Conservation (phyloP, 352 stramenopile species). For the Phytophthora boehmeriae region DNA sequence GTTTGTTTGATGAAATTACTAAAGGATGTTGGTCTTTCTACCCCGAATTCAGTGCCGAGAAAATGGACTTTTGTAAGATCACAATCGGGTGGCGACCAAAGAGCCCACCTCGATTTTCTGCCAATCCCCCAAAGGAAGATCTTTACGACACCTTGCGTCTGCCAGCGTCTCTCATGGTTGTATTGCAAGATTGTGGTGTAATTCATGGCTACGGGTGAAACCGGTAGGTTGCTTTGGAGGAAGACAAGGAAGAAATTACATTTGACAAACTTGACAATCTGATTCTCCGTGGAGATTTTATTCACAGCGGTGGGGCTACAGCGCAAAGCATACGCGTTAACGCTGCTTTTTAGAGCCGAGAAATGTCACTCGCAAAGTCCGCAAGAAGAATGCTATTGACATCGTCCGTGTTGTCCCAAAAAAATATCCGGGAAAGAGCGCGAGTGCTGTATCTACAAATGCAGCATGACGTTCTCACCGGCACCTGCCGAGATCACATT, state of each 20-base stretch:
- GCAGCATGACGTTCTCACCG: background rate
- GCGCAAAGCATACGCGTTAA: background rate
- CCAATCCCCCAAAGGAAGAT: background rate
- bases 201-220: slow-evolving; percentile 11
- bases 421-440: background rate
- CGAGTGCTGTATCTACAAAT: background rate
- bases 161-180: background rate
- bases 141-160: background rate
- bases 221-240: slow-evolving; percentile 1
- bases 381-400: background rate
- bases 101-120: slow-evolving; percentile 2
- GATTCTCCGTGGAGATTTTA: slow-evolving; percentile 4
- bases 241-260: background rate
- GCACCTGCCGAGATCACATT: background rate
- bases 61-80: too few species aligned
- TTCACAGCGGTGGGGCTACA: slow-evolving; percentile 6
- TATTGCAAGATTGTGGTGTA: slow-evolving; percentile 1
- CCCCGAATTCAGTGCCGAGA: too few species aligned
- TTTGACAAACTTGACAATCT: slow-evolving; percentile 4
- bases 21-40: too few species aligned
- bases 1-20: too few species aligned
- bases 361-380: background rate
- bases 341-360: slow-evolving; percentile 3
- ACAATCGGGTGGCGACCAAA: too few species aligned
- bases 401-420: background rate